Evolutionary conservation across 768 basidiomycete genomes (phyloP).

Genomic region (Pleurotus sapidus): DNA sequence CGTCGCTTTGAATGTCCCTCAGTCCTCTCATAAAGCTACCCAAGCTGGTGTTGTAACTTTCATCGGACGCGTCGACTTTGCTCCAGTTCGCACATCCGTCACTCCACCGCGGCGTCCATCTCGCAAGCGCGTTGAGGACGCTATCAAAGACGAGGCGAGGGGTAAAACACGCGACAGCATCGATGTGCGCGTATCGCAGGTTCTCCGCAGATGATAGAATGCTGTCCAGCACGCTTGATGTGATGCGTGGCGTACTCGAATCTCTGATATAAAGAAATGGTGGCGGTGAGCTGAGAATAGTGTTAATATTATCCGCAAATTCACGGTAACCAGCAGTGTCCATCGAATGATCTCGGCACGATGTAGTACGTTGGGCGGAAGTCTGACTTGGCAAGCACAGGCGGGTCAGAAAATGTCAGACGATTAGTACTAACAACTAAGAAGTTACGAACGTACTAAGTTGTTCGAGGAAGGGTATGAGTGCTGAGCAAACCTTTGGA

Average conservation of each 20-base stretch:
- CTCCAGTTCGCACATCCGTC: slow-evolving; percentile 62
- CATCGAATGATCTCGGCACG: too few species aligned
- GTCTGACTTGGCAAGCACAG: too few species aligned
- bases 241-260: slow-evolving; percentile 43
- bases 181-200: slow-evolving; percentile 39
- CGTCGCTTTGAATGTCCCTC: neutral
- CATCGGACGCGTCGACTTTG: slow-evolving; percentile 14
- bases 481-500: too few species aligned
- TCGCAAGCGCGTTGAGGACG: slow-evolving; percentile 56
- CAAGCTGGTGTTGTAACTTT: slow-evolving; percentile 1
- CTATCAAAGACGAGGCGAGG: slow-evolving; percentile 65
- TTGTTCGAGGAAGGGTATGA: too few species aligned
- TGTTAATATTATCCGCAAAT: slow-evolving; percentile 25
- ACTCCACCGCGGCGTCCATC: slow-evolving; percentile 56
- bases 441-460: too few species aligned
- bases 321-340: slow-evolving; percentile 13
- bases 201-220: neutral
- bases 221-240: slow-evolving; percentile 36
- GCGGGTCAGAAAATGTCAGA: too few species aligned
- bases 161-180: slow-evolving; percentile 60
- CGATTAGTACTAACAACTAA: too few species aligned
- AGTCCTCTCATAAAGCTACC: slow-evolving; percentile 3
- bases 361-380: too few species aligned
- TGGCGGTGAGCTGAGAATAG: slow-evolving; percentile 44
- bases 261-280: slow-evolving; percentile 72